Evolutionary conservation across 2,329 filamentous ascomycete species (phyloP), one percentile per base, ranked within the genome.

Genomic region (Paramyrothecium sp.): DNA sequence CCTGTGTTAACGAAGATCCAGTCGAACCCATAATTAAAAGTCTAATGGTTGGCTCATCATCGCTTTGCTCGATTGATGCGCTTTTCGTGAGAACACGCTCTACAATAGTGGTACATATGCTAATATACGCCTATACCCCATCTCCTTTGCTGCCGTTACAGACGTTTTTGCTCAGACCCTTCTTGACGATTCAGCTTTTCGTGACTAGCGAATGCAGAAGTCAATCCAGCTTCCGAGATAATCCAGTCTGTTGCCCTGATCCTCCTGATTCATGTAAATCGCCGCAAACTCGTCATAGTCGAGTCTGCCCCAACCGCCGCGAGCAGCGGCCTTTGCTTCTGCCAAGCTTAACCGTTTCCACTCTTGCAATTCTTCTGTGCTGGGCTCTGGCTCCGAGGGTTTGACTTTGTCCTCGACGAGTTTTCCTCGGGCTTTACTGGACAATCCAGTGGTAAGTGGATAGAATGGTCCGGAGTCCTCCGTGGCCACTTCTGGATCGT

Each of bases 211-310:
- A 63, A 89, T 88, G 70, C 86, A 89, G 70, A 88, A 87, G 70
- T 97, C 93, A 72, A 97, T 91, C 94, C 94, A 98, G 66, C 86
- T 91, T 58, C 91, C 91, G 51, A 97, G 80, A 72, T 97, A 94
- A 63, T 91, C 90, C 60, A 93, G 80, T 54, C 88, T 77, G 68
- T 86, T 85, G 16, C 81, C 82, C 26, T 78, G 75, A 22, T 85
- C 84, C 62, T 88, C 84, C 61, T 87, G 82, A n/a, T 80, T 80
- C 64, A 86, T 85, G 76, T 95, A 91, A 53, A 89, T 87, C 44
- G 78, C 77, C 66, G 91, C 87, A 73, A 98, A 96, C 72, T 98
- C 95, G 1, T 83, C 81, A 62, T 88, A 93, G 67, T 76, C 90
- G 51, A 98, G 77, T 67, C 87, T 85, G 1, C 92, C 94, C 74